phyloP scores from a whole-genome alignment of 768 basidiomycete genomes.

The Chalciporus sphaerocephalus region DNA sequence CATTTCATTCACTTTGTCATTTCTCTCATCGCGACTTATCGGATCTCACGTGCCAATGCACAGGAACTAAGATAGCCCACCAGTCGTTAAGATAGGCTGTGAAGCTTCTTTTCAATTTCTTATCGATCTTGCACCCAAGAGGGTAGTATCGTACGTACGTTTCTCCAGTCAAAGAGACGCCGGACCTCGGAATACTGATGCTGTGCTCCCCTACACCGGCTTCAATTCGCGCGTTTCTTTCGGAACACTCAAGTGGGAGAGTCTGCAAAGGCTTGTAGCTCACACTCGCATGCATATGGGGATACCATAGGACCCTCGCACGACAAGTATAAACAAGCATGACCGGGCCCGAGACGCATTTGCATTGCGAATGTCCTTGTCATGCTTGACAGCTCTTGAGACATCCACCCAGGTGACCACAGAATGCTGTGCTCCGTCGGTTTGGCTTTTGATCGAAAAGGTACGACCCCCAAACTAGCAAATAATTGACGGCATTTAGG shows the following conservation, averaged over 20 bases:
- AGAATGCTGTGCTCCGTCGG: constrained; percentile 18
- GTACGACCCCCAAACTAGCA: constrained; percentile 6
- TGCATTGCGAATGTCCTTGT: neutral
- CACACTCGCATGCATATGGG: too few species aligned
- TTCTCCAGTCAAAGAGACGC: neutral
- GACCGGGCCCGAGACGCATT: neutral
- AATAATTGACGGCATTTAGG: constrained; percentile 3
- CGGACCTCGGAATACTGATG: constrained; percentile 13
- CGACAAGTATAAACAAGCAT: too few species aligned
- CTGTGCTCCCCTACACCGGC: constrained; percentile 5
- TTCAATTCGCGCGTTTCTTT: constrained; percentile 11
- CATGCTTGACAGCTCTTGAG: neutral
- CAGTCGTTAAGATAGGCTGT: neutral
- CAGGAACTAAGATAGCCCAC: neutral
- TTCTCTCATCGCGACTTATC: neutral
- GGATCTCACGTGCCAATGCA: neutral
- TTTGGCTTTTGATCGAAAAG: constrained; percentile 7
- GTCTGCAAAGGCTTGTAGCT: neutral
- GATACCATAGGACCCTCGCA: too few species aligned
- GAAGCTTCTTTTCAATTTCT: neutral
- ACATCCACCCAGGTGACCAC: constrained; percentile 1
- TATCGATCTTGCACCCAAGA: too few species aligned
- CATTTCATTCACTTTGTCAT: neutral
- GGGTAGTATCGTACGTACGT: constrained; percentile 1
- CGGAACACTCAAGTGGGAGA: constrained; percentile 9